Evolutionary conservation across 1,284 basidiomycete species (phyloP).

Genomic region (Termitomyces sp.): DNA sequence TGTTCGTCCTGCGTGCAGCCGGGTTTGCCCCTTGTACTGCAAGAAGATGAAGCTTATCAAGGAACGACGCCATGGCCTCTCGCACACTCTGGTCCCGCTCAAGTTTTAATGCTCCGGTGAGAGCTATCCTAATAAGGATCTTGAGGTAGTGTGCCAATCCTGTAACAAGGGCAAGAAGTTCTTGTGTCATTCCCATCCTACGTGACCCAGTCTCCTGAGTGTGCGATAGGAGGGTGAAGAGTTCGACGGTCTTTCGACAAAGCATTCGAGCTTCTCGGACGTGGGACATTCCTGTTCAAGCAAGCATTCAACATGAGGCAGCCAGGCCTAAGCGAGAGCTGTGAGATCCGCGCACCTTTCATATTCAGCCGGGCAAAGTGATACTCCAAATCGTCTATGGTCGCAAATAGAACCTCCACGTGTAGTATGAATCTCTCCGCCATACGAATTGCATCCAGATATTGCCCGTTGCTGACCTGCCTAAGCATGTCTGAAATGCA

Average conservation of each 20-base stretch:
- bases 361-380: slow-evolving; percentile 79
- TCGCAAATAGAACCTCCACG: slow-evolving; percentile 96
- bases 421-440: slow-evolving; percentile 98
- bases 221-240: slow-evolving; percentile 96
- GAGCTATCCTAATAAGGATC: slow-evolving; percentile 96
- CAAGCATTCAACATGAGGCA: slow-evolving; percentile 8
- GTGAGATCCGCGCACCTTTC: slow-evolving; percentile 60
- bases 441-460: slow-evolving; percentile 95
- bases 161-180: slow-evolving; percentile 95
- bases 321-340: slow-evolving; percentile 4
- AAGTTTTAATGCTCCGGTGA: slow-evolving; percentile 93
- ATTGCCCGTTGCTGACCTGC: slow-evolving; percentile 94
- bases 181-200: slow-evolving; percentile 94
- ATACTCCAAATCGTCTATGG: slow-evolving; percentile 94
- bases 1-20: slow-evolving; percentile 63
- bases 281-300: slow-evolving; percentile 84
- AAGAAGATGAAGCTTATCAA: slow-evolving; percentile 88
- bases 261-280: slow-evolving; percentile 97
- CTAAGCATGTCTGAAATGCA: slow-evolving; percentile 99
- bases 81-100: slow-evolving; percentile 85
- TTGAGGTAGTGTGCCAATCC: slow-evolving; percentile 99
- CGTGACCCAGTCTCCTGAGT: slow-evolving; percentile 89
- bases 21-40: slow-evolving; percentile 87
- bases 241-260: slow-evolving; percentile 97
- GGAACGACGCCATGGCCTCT: slow-evolving; percentile 84